Evolutionary conservation across 805 yeast species (phyloP).

Genomic region (Nakazawaea pomicola): DNA sequence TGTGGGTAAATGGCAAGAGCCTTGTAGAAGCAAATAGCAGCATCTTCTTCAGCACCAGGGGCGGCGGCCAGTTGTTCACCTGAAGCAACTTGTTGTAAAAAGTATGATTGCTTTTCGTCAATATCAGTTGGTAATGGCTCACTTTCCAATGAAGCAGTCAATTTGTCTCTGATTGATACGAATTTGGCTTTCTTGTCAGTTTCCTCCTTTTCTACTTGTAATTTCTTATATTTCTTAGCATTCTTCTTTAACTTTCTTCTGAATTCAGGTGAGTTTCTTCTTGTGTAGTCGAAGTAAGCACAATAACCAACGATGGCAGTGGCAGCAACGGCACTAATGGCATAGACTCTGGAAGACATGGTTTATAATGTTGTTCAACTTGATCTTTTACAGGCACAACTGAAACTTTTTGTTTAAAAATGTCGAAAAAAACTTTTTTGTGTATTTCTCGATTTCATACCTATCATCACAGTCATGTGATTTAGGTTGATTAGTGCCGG

Average conservation of each 20-base stretch:
- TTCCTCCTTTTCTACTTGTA: constrained; percentile 47
- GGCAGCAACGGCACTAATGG: constrained; percentile 23
- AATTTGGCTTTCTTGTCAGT: constrained; percentile 57
- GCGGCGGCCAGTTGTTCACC: constrained; percentile 77
- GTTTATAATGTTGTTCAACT: background rate
- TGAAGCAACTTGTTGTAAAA: constrained; percentile 74
- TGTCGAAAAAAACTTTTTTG: background rate
- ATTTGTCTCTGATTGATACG: constrained; percentile 53
- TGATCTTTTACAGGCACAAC: no score
- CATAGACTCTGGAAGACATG: background rate
- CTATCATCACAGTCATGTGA: no score
- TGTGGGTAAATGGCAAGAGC: constrained; percentile 91
- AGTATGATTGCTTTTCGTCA: constrained; percentile 66
- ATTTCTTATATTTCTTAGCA: constrained; percentile 55
- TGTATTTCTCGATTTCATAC: no score
- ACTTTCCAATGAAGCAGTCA: constrained; percentile 57
- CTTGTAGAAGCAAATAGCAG: constrained; percentile 90
- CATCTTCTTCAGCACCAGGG: constrained; percentile 67
- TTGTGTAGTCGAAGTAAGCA: constrained; percentile 84
- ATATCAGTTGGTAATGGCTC: constrained; percentile 69
- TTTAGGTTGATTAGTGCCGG: no score
- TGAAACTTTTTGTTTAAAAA: background rate
- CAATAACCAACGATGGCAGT: constrained; percentile 69
- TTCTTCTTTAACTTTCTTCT: constrained; percentile 68
- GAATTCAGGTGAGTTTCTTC: constrained; percentile 79